Evolutionary conservation across 495 filamentous ascomycete species (phyloP).

Genomic region (Sphaerosporella brunnea): DNA sequence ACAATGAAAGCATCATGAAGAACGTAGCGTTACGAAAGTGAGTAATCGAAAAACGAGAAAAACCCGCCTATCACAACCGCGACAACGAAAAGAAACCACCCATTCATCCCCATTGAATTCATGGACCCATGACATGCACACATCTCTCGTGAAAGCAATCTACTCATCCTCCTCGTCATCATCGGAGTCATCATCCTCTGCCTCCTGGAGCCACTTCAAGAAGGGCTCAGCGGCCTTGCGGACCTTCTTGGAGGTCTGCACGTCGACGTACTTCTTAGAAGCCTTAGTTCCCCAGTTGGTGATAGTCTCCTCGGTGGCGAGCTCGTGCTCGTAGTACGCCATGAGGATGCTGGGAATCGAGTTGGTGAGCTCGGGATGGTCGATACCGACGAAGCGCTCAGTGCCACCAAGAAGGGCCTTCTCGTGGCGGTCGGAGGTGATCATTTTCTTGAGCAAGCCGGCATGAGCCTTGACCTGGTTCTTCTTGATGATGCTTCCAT

Average conservation of each 20-base stretch:
- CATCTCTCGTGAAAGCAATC: no score
- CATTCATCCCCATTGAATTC: no score
- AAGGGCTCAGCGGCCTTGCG: conserved; percentile 87
- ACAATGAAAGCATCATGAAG: no score
- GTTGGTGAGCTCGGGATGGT: conserved; percentile 57
- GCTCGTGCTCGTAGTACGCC: conserved; percentile 70
- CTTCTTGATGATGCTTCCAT: conserved; percentile 60
- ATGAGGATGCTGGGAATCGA: conserved; percentile 73
- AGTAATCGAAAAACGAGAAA: no score
- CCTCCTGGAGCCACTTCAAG: conserved; percentile 77
- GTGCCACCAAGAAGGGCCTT: conserved; percentile 95
- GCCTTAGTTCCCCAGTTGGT: conserved; percentile 85
- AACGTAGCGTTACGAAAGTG: no score
- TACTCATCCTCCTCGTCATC: conserved; percentile 3
- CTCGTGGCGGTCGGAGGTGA: conserved; percentile 78
- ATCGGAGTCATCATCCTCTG: conserved; percentile 39
- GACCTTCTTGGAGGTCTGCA: conserved; percentile 79
- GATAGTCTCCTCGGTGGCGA: conserved; percentile 70
- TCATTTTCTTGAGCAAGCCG: conserved; percentile 76
- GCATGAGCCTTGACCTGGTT: conserved; percentile 64
- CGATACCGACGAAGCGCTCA: conserved; percentile 76
- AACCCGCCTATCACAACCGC: no score
- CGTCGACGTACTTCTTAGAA: conserved; percentile 93
- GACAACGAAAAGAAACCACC: no score
- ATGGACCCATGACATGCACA: no score